phyloP scores from a whole-genome alignment of 257 asterid species.

The Handroanthus guayacan region DNA sequence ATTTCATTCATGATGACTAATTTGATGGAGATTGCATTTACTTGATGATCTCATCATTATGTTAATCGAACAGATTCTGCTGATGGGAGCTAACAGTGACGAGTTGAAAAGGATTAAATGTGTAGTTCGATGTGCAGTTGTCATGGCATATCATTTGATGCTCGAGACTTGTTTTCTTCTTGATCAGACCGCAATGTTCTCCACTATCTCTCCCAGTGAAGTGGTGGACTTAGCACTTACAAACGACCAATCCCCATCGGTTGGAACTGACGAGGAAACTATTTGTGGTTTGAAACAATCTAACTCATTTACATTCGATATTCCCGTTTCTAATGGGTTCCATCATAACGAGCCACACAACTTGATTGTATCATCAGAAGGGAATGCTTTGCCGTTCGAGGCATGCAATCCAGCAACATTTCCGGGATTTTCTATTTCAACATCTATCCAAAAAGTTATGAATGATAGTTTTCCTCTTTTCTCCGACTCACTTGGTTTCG shows the following conservation, averaged over 20 bases:
- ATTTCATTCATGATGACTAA: not conserved
- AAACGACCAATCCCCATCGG: conserved; percentile 33
- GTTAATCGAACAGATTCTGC: conserved; percentile 70
- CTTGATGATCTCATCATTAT: conserved; percentile 10
- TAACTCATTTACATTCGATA: conserved; percentile 43
- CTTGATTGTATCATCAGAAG: conserved; percentile 39
- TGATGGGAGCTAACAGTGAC: conserved; percentile 83
- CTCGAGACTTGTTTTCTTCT: conserved; percentile 89
- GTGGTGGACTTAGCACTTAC: conserved; percentile 51
- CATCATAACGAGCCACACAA: conserved; percentile 39
- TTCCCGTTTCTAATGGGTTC: conserved; percentile 61
- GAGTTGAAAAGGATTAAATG: conserved; percentile 86
- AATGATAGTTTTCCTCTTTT: conserved; percentile 70
- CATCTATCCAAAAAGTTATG: conserved; percentile 72
- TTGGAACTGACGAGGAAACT: conserved; percentile 39
- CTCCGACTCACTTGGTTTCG: conserved; percentile 42
- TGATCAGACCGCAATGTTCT: conserved; percentile 90
- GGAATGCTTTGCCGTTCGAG: conserved; percentile 54
- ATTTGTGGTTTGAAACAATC: conserved; percentile 42
- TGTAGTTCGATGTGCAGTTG: conserved; percentile 88
- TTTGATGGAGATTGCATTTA: conserved; percentile 3
- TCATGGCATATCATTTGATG: conserved; percentile 96
- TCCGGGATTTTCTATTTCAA: conserved; percentile 68
- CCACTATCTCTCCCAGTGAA: conserved; percentile 61
- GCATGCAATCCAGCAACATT: conserved; percentile 56